These are phyloP conservation scores for Cercophora scortea DNA, from an alignment of 495 filamentous ascomycete species.

Conservation along the genomic window DNA sequence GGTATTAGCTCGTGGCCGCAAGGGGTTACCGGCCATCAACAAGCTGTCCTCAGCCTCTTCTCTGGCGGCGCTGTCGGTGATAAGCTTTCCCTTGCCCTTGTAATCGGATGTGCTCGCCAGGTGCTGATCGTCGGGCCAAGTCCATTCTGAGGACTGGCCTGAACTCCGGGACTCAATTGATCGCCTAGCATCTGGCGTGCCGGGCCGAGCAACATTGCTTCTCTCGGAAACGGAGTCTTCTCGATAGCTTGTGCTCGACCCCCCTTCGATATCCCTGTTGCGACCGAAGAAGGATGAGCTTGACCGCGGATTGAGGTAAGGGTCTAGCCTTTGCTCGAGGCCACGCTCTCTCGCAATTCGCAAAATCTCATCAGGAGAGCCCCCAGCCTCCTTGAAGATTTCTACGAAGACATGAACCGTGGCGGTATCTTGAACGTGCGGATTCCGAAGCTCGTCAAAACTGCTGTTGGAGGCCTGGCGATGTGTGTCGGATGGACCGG, in stretches of 20 bases:
- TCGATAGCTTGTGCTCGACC: background rate
- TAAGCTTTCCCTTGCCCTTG: constrained; percentile 8
- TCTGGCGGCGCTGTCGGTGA: constrained; percentile 1
- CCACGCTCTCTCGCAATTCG: too few relatives aligned
- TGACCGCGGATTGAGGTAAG: too few relatives aligned
- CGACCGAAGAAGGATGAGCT: background rate
- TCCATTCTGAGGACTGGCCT: constrained; percentile 8
- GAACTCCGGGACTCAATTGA: background rate
- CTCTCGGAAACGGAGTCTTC: background rate
- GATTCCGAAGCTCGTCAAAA: too few relatives aligned
- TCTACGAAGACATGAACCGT: too few relatives aligned
- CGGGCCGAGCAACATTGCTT: constrained; percentile 1
- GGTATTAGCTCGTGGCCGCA: constrained; percentile 31
- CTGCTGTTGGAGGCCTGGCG: too few relatives aligned
- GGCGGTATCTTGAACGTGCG: too few relatives aligned
- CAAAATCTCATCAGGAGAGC: too few relatives aligned
- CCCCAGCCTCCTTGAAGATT: too few relatives aligned
- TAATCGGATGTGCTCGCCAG: background rate
- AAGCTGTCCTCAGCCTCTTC: constrained; percentile 5
- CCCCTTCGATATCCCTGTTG: background rate
- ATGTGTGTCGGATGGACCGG: too few relatives aligned
- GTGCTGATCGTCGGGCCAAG: constrained; percentile 7
- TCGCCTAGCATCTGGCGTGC: background rate
- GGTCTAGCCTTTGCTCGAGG: too few relatives aligned
- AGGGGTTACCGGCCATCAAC: background rate